A percentile compares a stretch with the other conserved stretches of the same genome.
Conservation (phyloP, 345 rosid genomes). For the Euclidium syriacum region DNA sequence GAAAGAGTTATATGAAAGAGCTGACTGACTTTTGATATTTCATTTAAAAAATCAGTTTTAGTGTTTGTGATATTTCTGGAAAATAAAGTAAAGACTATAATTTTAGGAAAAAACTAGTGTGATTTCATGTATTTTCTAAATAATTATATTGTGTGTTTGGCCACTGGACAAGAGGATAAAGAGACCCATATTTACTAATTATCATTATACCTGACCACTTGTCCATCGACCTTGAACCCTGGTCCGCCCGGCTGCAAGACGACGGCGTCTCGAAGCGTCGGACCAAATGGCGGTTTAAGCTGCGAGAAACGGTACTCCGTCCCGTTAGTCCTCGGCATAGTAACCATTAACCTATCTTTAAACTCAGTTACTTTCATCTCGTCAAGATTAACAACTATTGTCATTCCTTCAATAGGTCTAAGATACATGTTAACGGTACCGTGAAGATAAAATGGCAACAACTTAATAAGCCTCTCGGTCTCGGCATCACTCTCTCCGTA, state of each 20-base stretch:
- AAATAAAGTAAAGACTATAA: no score
- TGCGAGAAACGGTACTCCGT: constrained; percentile 46
- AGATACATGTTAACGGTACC: constrained; percentile 52
- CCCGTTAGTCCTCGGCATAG: constrained; percentile 60
- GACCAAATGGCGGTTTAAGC: constrained; percentile 19
- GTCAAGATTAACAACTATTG: constrained; percentile 46
- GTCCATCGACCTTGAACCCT: constrained; percentile 46
- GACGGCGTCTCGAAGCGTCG: constrained; percentile 39
- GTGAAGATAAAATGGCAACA: constrained; percentile 42
- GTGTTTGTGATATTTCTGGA: no score
- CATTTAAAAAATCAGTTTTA: no score
- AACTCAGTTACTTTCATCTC: constrained; percentile 44
- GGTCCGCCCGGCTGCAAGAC: constrained; percentile 54
- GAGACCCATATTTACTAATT: neutral
- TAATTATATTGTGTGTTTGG: neutral
- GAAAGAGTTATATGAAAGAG: no score
- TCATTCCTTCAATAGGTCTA: constrained; percentile 60
- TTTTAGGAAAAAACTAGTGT: no score
- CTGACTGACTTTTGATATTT: no score
- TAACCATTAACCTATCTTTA: constrained; percentile 35
- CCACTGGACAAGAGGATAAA: neutral
- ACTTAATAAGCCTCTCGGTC: constrained; percentile 37
- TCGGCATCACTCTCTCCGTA: constrained; percentile 37
- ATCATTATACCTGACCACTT: constrained; percentile 36
- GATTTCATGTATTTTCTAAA: no score